Evolutionary conservation across 805 yeast genomes (phyloP).

Genomic region (Cyberlindnera lachancei): DNA sequence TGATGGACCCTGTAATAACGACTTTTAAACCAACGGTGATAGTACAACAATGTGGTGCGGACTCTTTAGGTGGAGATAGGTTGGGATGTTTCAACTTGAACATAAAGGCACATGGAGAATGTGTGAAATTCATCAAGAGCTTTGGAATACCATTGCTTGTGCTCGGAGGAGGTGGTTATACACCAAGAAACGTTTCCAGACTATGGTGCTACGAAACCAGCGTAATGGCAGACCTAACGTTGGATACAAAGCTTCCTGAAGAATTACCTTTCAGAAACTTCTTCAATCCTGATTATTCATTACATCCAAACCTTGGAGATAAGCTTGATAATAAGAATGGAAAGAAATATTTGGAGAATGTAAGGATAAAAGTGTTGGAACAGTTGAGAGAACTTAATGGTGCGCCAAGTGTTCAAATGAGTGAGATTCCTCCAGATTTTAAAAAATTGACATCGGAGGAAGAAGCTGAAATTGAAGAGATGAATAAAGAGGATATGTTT

Average conservation of each 20-base stretch:
- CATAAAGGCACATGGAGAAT: slow-evolving; percentile 91
- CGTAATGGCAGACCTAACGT: slow-evolving; percentile 57
- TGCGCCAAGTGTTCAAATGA: slow-evolving; percentile 94
- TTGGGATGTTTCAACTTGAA: slow-evolving; percentile 90
- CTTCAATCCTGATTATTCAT: slow-evolving; percentile 74
- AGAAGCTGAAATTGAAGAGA: slow-evolving; percentile 25
- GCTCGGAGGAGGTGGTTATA: slow-evolving; percentile 96
- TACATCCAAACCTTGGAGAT: slow-evolving; percentile 79
- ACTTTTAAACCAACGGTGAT: slow-evolving; percentile 91
- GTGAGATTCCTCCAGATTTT: slow-evolving; percentile 70
- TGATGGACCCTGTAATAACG: slow-evolving; percentile 83
- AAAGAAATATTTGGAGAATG: slow-evolving; percentile 73
- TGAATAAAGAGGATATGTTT: slow-evolving; percentile 29
- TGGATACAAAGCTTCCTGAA: slow-evolving; percentile 52
- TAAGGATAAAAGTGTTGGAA: slow-evolving; percentile 69
- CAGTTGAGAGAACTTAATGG: slow-evolving; percentile 75
- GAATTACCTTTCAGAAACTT: slow-evolving; percentile 50
- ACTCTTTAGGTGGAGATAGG: slow-evolving; percentile 87
- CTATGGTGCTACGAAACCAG: slow-evolving; percentile 96
- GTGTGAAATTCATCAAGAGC: slow-evolving; percentile 82
- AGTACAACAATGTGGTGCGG: slow-evolving; percentile 97
- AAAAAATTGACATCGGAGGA: slow-evolving; percentile 31
- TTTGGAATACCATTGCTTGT: slow-evolving; percentile 89
- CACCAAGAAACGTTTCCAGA: slow-evolving; percentile 90
- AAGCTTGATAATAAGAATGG: slow-evolving; percentile 81